Conservation (phyloP, 495 filamentous ascomycete genomes). For the Penicillium cosmopolitanum region DNA sequence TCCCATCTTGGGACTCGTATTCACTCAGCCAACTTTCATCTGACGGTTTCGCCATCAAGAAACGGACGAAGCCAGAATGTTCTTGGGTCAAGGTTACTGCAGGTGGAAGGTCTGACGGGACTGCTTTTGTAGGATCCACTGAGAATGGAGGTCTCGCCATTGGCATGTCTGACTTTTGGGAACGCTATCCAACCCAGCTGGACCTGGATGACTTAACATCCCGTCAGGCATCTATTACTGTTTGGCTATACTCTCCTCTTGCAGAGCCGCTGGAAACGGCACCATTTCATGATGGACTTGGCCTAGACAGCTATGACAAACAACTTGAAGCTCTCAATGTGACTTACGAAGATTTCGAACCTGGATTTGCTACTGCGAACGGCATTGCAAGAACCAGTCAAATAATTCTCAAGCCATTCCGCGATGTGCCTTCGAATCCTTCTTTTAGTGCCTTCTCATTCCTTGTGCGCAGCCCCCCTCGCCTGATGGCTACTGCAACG, state of each 20-base stretch:
- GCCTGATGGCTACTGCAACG: conserved; percentile 37
- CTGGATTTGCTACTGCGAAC: conserved; percentile 47
- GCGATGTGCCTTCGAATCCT: conserved; percentile 40
- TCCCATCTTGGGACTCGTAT: conserved; percentile 54
- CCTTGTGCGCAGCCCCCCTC: conserved; percentile 40
- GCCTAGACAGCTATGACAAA: conserved; percentile 46
- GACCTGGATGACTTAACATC: conserved; percentile 44
- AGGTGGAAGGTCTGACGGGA: conserved; percentile 47
- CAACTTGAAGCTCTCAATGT: conserved; percentile 55
- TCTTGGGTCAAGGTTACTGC: conserved; percentile 55
- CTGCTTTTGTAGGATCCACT: conserved; percentile 51
- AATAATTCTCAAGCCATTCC: conserved; percentile 46
- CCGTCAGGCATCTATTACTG: conserved; percentile 42
- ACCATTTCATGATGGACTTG: conserved; percentile 54
- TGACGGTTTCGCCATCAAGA: conserved; percentile 55
- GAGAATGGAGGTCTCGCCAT: conserved; percentile 48
- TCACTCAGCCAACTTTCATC: conserved; percentile 48
- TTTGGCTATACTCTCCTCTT: conserved; percentile 55
- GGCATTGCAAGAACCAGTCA: conserved; percentile 53
- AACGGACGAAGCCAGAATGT: conserved; percentile 50
- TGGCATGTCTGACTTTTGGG: conserved; percentile 55
- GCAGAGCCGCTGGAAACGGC: conserved; percentile 50
- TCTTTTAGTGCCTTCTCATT: conserved; percentile 34
- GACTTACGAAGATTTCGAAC: conserved; percentile 59
- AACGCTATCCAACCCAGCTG: conserved; percentile 51